Base-by-base conservation (phyloP, 805 yeast species). In the Ogataea dorogensis region DNA sequence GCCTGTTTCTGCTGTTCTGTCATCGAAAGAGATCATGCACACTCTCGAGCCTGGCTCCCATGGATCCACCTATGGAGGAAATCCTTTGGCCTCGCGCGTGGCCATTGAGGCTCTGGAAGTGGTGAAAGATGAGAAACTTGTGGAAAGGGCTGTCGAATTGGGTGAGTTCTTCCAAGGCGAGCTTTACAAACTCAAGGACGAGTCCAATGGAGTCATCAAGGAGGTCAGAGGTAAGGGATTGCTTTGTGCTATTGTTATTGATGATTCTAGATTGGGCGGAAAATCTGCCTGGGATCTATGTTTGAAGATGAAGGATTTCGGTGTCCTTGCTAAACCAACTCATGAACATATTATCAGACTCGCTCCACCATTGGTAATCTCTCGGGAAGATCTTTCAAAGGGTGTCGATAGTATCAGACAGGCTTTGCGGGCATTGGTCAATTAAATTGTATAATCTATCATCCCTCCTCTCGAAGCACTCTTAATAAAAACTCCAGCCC, bases 31-130 rank as follows among this genome's bases (percentile, higher is more conserved):
- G 42, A 83, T 91, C 59, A 85, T 91, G 96, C 73, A 80, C 47
- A 78, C 86, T 46, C 74, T 91, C 51, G 86, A 85, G 45, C 95
- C 97, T 17, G 98, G 98, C 37, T 86, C 96, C 20, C 98, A 91
- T 65, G 98, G 98, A 34, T 89, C 97, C 18, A 91, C 98, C 15
- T 91, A 86, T 60, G 98, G 98, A 64, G 98, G 98, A 63, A 91
- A 88, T 68, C 96, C 98, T 48, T 74, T 91, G 59, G 91, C 95
- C 15, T 86, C 95, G 49, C 75, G 86, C 38, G 96, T 87, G 14
- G 93, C 97, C 43, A 79, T 86, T 59, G 96, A 96, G 41, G 96
- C 98, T 8, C 71, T 91, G 48, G 75, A 87, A 52, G 98, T 91
- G 36, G 86, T 91, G 38, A 76, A 73, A 61, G 95, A 91, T 51